phyloP scores from a whole-genome alignment of 306 rosid species.

The Erythrophleum fordii region DNA sequence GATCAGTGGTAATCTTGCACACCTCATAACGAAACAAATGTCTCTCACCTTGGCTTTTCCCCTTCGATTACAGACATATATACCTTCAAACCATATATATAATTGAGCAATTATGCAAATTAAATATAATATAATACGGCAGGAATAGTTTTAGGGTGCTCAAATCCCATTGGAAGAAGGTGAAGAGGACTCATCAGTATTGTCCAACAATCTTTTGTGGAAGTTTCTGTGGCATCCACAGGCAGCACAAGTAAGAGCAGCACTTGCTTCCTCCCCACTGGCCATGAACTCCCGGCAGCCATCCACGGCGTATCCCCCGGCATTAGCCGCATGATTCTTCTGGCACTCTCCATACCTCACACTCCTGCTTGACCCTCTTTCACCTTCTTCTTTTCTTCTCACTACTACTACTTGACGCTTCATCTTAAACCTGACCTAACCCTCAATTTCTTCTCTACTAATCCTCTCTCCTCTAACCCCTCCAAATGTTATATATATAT shows the following conservation, averaged over 20 bases:
- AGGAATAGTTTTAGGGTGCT: background rate
- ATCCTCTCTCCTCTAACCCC: constrained; percentile 14
- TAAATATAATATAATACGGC: constrained; percentile 7
- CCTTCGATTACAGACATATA: background rate
- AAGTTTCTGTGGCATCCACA: constrained; percentile 92
- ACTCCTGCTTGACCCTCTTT: constrained; percentile 43
- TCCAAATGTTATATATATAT: constrained; percentile 8
- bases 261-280: constrained; percentile 62
- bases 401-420: constrained; percentile 84
- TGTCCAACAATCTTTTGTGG: constrained; percentile 70
- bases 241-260: constrained; percentile 83
- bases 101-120: constrained; percentile 24
- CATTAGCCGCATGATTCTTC: constrained; percentile 90
- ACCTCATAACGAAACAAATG: constrained; percentile 25
- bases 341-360: constrained; percentile 91
- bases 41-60: constrained; percentile 25
- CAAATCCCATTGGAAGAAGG: constrained; percentile 49
- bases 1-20: constrained; percentile 4
- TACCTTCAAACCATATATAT: background rate
- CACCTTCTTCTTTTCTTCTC: constrained; percentile 51
- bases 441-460: background rate
- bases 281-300: constrained; percentile 98
- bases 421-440: constrained; percentile 45
- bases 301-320: constrained; percentile 89
- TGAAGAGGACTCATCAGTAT: constrained; percentile 59